Percentiles rank a stretch among this genome's conserved stretches.
phyloP scores from a whole-genome alignment of 2,329 filamentous ascomycete genomes.

The Sporothrix curviconia region DNA sequence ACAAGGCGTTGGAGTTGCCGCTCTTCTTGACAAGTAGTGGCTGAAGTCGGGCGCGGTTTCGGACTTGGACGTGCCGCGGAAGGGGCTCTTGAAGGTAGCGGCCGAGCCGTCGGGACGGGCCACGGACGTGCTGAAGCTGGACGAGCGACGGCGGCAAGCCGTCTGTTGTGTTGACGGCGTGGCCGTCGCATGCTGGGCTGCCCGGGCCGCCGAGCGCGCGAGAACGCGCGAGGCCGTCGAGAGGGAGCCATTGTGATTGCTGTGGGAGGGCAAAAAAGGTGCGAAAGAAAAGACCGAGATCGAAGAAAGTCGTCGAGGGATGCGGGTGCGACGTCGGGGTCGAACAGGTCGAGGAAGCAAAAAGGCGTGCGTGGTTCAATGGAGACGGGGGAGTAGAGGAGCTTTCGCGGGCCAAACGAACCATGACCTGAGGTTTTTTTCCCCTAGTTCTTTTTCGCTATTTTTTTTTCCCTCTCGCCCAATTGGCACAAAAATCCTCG shows the following conservation, averaged over 20 bases:
- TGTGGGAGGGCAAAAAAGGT: neutral
- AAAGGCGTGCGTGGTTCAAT: neutral
- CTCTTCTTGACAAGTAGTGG: constrained; percentile 70
- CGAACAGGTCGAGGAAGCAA: neutral
- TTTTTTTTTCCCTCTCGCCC: constrained; percentile 9
- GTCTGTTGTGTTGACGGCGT: constrained; percentile 35
- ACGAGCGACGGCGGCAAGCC: constrained; percentile 39
- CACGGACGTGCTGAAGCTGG: constrained; percentile 45
- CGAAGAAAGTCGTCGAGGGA: neutral
- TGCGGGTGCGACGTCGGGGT: too few relatives aligned
- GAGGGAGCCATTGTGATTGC: constrained; percentile 57
- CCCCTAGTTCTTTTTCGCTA: constrained; percentile 17
- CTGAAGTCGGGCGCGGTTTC: constrained; percentile 82
- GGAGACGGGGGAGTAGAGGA: neutral
- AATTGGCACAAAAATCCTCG: constrained; percentile 5
- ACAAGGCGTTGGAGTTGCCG: constrained; percentile 72
- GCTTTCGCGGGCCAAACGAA: neutral
- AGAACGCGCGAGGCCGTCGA: constrained; percentile 61
- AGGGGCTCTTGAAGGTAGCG: constrained; percentile 53
- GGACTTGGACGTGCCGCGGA: constrained; percentile 52
- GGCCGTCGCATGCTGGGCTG: constrained; percentile 28
- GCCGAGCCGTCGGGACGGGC: constrained; percentile 32
- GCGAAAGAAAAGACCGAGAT: neutral
- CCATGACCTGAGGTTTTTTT: constrained; percentile 43
- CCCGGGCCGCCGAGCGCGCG: constrained; percentile 44